Evolutionary conservation across 352 stramenopile species (phyloP).

Genomic region (Phytophthora ohioensis): DNA sequence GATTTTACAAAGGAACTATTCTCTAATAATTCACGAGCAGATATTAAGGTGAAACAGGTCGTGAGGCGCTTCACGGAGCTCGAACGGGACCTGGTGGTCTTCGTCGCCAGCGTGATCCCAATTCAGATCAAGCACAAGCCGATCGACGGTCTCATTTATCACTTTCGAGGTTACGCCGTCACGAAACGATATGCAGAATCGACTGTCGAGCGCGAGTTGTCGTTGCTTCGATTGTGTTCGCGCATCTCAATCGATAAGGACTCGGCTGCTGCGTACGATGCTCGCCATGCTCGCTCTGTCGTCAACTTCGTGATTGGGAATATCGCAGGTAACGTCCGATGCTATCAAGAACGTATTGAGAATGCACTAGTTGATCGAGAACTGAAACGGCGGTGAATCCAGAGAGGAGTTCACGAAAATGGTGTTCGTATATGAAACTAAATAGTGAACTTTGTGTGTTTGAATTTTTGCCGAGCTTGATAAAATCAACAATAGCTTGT

Average conservation of each 20-base stretch:
- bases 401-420: too few relatives aligned
- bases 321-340: conserved; percentile 36
- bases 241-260: conserved; percentile 53
- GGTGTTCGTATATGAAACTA: too few relatives aligned
- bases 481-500: too few relatives aligned
- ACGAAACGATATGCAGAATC: conserved; percentile 39
- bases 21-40: conserved; percentile 41
- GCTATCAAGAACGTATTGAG: conserved; percentile 47
- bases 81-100: conserved; percentile 24
- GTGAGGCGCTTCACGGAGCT: conserved; percentile 47
- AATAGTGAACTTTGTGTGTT: too few relatives aligned
- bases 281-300: conserved; percentile 32
- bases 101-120: conserved; percentile 1
- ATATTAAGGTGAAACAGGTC: conserved; percentile 51
- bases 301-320: conserved; percentile 48
- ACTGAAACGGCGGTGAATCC: neutral
- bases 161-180: conserved; percentile 33
- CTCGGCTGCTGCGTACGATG: conserved; percentile 21
- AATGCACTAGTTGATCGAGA: conserved; percentile 37
- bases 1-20: conserved; percentile 48
- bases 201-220: conserved; percentile 26
- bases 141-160: conserved; percentile 9
- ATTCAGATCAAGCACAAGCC: conserved; percentile 15
- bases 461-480: too few relatives aligned
- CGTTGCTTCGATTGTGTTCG: conserved; percentile 59